Evolutionary conservation across 352 stramenopile species (phyloP).

Genomic region (Phytophthora quininea): DNA sequence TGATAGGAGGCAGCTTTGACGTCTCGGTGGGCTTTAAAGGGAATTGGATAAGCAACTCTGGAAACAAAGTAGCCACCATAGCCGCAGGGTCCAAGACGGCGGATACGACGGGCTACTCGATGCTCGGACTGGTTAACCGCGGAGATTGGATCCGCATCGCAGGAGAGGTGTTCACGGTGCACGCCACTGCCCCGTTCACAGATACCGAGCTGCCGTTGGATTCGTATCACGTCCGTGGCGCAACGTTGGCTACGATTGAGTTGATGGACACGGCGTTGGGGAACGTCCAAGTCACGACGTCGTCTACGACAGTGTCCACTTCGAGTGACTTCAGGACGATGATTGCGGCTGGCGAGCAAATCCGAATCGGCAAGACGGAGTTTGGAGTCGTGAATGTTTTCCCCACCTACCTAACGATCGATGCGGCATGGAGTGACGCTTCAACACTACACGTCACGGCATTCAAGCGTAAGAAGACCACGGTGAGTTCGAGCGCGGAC

Average conservation of each 20-base stretch:
- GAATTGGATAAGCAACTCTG: slow-evolving; percentile 42
- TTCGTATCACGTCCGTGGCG: slow-evolving; percentile 69
- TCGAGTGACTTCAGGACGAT: slow-evolving; percentile 45
- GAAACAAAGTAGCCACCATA: slow-evolving; percentile 42
- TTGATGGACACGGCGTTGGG: slow-evolving; percentile 72
- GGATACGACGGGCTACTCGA: slow-evolving; percentile 37
- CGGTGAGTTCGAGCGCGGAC: slow-evolving; percentile 53
- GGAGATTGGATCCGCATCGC: slow-evolving; percentile 64
- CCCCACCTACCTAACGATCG: slow-evolving; percentile 41
- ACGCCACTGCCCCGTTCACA: slow-evolving; percentile 72
- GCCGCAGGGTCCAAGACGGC: slow-evolving; percentile 56
- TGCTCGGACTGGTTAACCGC: slow-evolving; percentile 75
- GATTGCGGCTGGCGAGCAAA: slow-evolving; percentile 48
- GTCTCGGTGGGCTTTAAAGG: slow-evolving; percentile 78
- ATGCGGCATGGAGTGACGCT: slow-evolving; percentile 48
- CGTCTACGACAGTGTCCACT: slow-evolving; percentile 43
- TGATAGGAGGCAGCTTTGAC: slow-evolving; percentile 70
- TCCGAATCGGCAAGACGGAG: slow-evolving; percentile 61
- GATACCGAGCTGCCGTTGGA: slow-evolving; percentile 67
- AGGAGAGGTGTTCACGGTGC: slow-evolving; percentile 65
- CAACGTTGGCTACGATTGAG: slow-evolving; percentile 34
- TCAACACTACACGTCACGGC: slow-evolving; percentile 59
- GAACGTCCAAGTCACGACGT: slow-evolving; percentile 53
- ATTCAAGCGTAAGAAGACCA: slow-evolving; percentile 74
- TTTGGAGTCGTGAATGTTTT: slow-evolving; percentile 50